phyloP scores from a whole-genome alignment of 2,329 filamentous ascomycete species.

The Amauroascus niger region DNA sequence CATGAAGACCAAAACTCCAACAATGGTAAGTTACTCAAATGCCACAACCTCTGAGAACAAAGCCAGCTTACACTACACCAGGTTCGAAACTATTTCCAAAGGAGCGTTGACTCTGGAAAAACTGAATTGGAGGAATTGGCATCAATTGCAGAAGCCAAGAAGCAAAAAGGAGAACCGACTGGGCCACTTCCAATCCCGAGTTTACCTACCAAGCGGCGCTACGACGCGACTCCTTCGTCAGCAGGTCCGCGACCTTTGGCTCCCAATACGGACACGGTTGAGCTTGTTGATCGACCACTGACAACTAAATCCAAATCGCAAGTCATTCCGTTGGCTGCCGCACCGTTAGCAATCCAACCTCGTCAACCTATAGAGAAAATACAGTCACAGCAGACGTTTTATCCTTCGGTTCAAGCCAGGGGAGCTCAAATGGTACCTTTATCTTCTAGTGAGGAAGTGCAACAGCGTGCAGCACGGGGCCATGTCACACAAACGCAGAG shows the following conservation, averaged over 20 bases:
- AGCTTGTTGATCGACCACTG: constrained; percentile 25
- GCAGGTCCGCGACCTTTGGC: constrained; percentile 35
- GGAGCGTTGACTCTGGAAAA: constrained; percentile 37
- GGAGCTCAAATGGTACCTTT: constrained; percentile 22
- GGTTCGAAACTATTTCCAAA: constrained; percentile 44
- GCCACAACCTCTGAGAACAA: not conserved
- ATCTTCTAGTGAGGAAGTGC: constrained; percentile 28
- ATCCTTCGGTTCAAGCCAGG: constrained; percentile 33
- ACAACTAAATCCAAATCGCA: constrained; percentile 26
- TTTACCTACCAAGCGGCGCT: constrained; percentile 40
- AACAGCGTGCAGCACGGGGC: constrained; percentile 25
- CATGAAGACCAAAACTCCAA: constrained; percentile 45
- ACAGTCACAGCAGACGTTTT: constrained; percentile 28
- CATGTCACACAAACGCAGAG: constrained; percentile 27
- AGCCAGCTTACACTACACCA: constrained; percentile 18
- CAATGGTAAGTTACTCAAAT: constrained; percentile 36
- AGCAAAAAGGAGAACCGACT: constrained; percentile 36
- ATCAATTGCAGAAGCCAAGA: constrained; percentile 37
- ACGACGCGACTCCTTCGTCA: constrained; percentile 37
- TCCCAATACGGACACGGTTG: constrained; percentile 34
- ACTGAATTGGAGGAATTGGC: constrained; percentile 38
- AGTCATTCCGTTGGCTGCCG: constrained; percentile 21
- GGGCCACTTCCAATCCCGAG: constrained; percentile 37
- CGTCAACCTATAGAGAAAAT: constrained; percentile 31
- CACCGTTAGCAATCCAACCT: constrained; percentile 27